These are phyloP conservation scores for Castanopsis chinensis DNA, from an alignment of 306 rosid species.

Conservation along the genomic window DNA sequence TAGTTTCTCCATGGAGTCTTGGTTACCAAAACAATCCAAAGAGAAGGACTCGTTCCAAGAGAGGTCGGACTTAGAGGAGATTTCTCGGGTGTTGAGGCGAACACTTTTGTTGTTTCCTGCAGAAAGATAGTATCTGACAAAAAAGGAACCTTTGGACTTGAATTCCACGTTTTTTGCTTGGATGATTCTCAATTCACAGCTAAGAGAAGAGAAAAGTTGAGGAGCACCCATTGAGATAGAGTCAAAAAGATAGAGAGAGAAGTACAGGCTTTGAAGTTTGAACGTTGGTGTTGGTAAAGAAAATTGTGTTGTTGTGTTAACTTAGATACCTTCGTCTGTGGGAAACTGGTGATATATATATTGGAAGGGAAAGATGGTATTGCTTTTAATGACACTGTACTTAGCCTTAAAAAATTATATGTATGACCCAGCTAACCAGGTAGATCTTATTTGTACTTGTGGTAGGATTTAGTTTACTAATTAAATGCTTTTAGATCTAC, in stretches of 20 bases:
- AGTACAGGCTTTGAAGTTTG: too few species aligned
- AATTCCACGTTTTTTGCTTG: constrained; percentile 46
- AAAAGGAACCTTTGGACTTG: constrained; percentile 35
- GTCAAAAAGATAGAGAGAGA: neutral
- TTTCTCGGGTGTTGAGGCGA: constrained; percentile 41
- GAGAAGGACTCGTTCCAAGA: constrained; percentile 67
- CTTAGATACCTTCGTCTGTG: too few species aligned
- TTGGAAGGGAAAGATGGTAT: too few species aligned
- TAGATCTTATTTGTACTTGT: too few species aligned
- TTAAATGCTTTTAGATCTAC: too few species aligned
- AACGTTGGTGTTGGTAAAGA: too few species aligned
- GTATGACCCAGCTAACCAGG: too few species aligned
- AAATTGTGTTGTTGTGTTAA: too few species aligned
- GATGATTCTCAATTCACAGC: constrained; percentile 51
- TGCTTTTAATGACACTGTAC: too few species aligned
- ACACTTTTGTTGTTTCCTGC: constrained; percentile 42
- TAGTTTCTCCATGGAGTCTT: constrained; percentile 44
- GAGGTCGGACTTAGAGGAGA: constrained; percentile 40
- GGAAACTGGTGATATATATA: too few species aligned
- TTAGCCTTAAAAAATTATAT: too few species aligned
- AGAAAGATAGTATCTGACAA: constrained; percentile 55
- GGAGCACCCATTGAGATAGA: constrained; percentile 36
- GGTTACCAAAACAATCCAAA: constrained; percentile 60
- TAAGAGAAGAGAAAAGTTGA: constrained; percentile 35
- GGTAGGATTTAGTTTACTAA: too few species aligned